Conservation (phyloP, 768 basidiomycete species). For the Mycena polygramma region DNA sequence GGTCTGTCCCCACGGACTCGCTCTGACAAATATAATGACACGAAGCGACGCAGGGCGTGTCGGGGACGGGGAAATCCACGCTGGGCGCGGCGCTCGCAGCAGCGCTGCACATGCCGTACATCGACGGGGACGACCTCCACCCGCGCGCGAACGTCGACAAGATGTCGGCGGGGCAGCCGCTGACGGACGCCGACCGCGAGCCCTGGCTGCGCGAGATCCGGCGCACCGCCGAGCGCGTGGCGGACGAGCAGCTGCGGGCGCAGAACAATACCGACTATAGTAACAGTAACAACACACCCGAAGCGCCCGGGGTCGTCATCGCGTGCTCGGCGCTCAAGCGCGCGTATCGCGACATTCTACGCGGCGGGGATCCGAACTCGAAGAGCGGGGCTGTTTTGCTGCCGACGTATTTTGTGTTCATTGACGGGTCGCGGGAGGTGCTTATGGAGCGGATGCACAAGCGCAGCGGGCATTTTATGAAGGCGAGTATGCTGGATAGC, state of each 20-base stretch:
- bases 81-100: conserved; percentile 74
- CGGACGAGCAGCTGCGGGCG: conserved; percentile 38
- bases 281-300: conserved; percentile 2
- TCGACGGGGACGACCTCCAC: conserved; percentile 93
- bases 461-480: conserved; percentile 86
- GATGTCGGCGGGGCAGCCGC: conserved; percentile 82
- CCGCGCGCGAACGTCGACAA: conserved; percentile 86
- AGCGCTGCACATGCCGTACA: conserved; percentile 76
- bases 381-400: conserved; percentile 42
- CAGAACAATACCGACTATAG: neutral
- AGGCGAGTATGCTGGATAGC: conserved; percentile 83
- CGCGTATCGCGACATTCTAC: conserved; percentile 85
- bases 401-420: conserved; percentile 85
- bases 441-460: conserved; percentile 74
- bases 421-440: conserved; percentile 69
- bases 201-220: conserved; percentile 90
- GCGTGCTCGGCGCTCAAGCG: conserved; percentile 89
- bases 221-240: conserved; percentile 65
- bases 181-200: conserved; percentile 85
- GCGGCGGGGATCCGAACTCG: conserved; percentile 57
- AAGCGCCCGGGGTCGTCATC: conserved; percentile 73
- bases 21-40: neutral
- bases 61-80: conserved; percentile 80
- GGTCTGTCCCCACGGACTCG: conserved; percentile 29
- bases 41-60: conserved; percentile 68